Conservation (phyloP, 495 filamentous ascomycete species). For the Bryoglossum gracile region DNA sequence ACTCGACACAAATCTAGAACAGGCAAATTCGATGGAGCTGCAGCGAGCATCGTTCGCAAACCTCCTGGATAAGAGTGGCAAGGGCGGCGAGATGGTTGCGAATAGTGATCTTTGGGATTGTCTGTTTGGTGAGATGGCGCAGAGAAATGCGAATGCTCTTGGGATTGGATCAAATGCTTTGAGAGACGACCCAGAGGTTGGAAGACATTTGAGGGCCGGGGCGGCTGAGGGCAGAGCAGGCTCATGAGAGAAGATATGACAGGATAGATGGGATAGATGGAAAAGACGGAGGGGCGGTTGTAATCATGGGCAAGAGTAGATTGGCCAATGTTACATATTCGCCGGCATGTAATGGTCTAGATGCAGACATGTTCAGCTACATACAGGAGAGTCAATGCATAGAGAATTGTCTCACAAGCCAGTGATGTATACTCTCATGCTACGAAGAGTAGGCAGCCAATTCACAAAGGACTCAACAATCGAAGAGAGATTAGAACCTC, state of each 20-base stretch:
- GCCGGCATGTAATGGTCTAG: too few species aligned
- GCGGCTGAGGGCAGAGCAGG: conserved; percentile 15
- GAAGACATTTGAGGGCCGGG: conserved; percentile 17
- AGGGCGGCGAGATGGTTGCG: conserved; percentile 73
- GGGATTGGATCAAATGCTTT: conserved; percentile 1
- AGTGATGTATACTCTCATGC: too few species aligned
- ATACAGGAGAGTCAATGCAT: too few species aligned
- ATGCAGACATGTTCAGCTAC: too few species aligned
- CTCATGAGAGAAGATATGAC: background rate
- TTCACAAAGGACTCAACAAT: too few species aligned
- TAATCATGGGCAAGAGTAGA: too few species aligned
- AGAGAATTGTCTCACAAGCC: too few species aligned
- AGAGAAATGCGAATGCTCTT: background rate
- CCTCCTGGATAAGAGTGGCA: conserved; percentile 60
- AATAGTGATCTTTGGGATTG: conserved; percentile 84
- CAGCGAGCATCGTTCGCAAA: conserved; percentile 58
- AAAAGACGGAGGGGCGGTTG: too few species aligned
- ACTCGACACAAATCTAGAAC: conserved; percentile 33
- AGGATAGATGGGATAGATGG: too few species aligned
- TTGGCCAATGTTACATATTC: too few species aligned
- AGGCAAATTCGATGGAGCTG: conserved; percentile 78
- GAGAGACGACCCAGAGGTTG: conserved; percentile 14
- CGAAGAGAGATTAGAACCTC: too few species aligned
- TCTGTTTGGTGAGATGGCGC: conserved; percentile 53
- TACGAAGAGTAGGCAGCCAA: too few species aligned